Conservation (phyloP, 2,329 filamentous ascomycete species). For the Arthrobotrys pseudoclavata region DNA sequence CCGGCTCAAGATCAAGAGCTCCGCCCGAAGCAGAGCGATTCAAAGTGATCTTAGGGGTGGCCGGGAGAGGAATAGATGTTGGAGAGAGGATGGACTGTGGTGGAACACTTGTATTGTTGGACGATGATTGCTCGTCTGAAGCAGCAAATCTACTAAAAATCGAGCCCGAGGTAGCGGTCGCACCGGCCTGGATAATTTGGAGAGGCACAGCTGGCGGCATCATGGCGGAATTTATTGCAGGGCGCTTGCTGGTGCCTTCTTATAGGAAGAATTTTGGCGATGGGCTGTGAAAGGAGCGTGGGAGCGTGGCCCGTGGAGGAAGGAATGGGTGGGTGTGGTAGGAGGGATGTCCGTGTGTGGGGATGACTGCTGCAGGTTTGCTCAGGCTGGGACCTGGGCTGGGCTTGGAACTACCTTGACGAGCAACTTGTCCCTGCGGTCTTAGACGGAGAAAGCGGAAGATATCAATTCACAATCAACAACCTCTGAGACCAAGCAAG, state of each 20-base stretch:
- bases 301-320: no score
- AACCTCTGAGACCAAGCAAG: background rate
- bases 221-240: conserved; percentile 41
- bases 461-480: background rate
- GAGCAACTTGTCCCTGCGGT: conserved; percentile 51
- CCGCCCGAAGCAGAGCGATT: conserved; percentile 27
- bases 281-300: conserved; percentile 29
- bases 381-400: conserved; percentile 8
- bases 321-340: conserved; percentile 37
- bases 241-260: conserved; percentile 58
- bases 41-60: conserved; percentile 48
- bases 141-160: background rate
- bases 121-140: background rate
- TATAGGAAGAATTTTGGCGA: conserved; percentile 51
- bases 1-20: conserved; percentile 25
- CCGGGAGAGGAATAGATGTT: conserved; percentile 53
- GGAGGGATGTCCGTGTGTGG: conserved; percentile 32
- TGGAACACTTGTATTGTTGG: conserved; percentile 5
- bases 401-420: conserved; percentile 43
- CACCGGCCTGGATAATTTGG: conserved; percentile 30
- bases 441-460: conserved; percentile 57
- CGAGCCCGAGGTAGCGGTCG: conserved; percentile 3
- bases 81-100: conserved; percentile 43
- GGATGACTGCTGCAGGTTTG: conserved; percentile 40
- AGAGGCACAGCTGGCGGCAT: conserved; percentile 59